phyloP scores from a whole-genome alignment of 345 rosid species.

The Microthlaspi erraticum region DNA sequence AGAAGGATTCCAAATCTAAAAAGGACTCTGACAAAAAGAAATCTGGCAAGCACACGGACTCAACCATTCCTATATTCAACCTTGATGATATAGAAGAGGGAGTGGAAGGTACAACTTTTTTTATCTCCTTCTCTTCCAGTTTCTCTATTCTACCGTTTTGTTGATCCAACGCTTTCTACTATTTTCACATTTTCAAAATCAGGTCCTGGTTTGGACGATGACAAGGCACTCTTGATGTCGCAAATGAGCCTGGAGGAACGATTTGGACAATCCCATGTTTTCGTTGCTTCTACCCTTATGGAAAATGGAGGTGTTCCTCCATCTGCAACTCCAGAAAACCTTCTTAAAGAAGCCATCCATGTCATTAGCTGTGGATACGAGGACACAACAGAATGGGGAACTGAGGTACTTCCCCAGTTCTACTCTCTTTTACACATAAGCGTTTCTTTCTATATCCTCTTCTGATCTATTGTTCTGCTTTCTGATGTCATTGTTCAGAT shows the following conservation, averaged over 20 bases:
- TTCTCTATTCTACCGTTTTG: neutral
- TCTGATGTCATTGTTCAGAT: neutral
- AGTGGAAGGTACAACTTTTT: conserved; percentile 71
- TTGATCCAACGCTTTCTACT: conserved; percentile 1
- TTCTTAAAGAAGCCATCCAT: too few species aligned
- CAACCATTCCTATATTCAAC: conserved; percentile 87
- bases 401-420: too few species aligned
- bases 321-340: neutral
- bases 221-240: too few species aligned
- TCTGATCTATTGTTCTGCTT: conserved; percentile 8
- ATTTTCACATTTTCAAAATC: conserved; percentile 24
- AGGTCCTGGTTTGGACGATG: conserved; percentile 60
- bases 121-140: conserved; percentile 3
- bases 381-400: too few species aligned
- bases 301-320: conserved; percentile 97
- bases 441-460: too few species aligned
- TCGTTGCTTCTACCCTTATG: conserved; percentile 96
- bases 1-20: conserved; percentile 73
- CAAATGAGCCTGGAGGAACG: too few species aligned
- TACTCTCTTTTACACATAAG: too few species aligned
- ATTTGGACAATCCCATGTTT: conserved; percentile 49
- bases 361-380: too few species aligned
- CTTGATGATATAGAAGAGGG: conserved; percentile 98
- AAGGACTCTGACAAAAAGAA: conserved; percentile 85
- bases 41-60: conserved; percentile 81